Evolutionary conservation across 2,329 filamentous ascomycete genomes (phyloP).

Genomic region (Calonectria ilicicola): DNA sequence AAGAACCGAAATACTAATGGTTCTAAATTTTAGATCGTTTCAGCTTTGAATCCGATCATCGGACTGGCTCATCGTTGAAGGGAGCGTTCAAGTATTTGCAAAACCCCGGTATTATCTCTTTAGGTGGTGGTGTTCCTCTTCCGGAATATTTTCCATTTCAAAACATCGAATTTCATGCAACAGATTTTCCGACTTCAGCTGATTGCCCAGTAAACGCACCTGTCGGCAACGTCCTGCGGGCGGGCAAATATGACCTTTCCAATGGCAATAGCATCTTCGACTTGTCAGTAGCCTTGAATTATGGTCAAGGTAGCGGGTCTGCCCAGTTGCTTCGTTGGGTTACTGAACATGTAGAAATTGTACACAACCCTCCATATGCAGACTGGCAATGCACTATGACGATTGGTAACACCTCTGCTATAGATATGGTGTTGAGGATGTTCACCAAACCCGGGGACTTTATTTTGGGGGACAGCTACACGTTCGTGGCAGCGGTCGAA

Average conservation of each 20-base stretch:
- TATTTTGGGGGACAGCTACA: slow-evolving; percentile 75
- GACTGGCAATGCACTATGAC: slow-evolving; percentile 78
- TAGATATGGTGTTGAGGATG: slow-evolving; percentile 75
- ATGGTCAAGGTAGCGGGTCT: slow-evolving; percentile 75
- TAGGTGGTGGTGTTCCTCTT: neutral
- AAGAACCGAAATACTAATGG: neutral
- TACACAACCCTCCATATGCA: slow-evolving; percentile 77
- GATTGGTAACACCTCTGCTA: slow-evolving; percentile 74
- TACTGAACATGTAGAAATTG: slow-evolving; percentile 81
- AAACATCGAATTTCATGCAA: neutral
- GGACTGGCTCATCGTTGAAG: neutral
- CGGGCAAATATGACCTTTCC: neutral
- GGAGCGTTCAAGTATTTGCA: slow-evolving; percentile 3
- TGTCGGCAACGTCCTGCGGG: neutral
- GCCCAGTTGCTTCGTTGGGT: slow-evolving; percentile 77
- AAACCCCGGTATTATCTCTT: neutral
- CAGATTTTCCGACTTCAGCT: neutral
- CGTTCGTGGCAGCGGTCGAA: slow-evolving; percentile 64
- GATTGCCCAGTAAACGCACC: neutral
- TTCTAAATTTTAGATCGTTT: neutral
- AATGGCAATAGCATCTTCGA: neutral
- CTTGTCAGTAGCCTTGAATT: slow-evolving; percentile 70
- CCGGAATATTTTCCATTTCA: slow-evolving; percentile 12
- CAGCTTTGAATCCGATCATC: neutral
- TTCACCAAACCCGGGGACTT: slow-evolving; percentile 70